Evolutionary conservation across 345 rosid species (phyloP), one percentile per base, ranked within the genome.

Genomic region (Euphorbia lathyris): DNA sequence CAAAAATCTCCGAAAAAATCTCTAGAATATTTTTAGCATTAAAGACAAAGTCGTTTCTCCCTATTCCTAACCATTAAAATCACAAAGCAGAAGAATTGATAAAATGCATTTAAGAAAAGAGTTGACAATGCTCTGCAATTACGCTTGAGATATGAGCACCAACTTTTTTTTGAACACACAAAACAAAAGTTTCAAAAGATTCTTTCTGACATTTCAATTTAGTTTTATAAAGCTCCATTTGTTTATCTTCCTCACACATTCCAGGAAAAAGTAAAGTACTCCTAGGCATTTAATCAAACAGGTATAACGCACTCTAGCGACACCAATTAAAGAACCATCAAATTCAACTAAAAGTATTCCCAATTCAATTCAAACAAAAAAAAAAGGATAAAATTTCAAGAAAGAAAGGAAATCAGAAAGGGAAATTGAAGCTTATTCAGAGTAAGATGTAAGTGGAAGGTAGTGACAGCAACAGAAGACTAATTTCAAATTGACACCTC

Each of bases 251-350:
- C 51, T 16, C 8, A 16, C 17, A 45, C 51, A 45, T 12, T 45
- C 51, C 43, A 34, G 38, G 38, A 34, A 27, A 27, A 45, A 9
- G 47, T 16, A 45, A 12, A 50, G 25, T 50, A 34, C 72, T 62
- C 47, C 1, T 3, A 62, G 62, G 69, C 68, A 74, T 74, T 68
- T 61, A 13, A 68, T 52, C 77, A 63, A 74, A 73, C 77, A 38
- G 34, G 22, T n/a, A 3, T 6, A 32, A 14, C 6, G 27, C 65
- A 34, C 32, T 66, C 25, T 8, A 14, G n/a, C 4, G 7, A 5
- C 7, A 53, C 25, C 5, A 22, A 61, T 36, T 16, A 61, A 20
- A 25, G 19, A 3, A 9, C 2, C 6, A n/a, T 2, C 65, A 12
- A 4, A 30, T 27, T 57, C 38, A 58, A 14, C 34, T 34, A 58